Conservation (phyloP, 129 eudicot genomes). For the Arctium minus region DNA sequence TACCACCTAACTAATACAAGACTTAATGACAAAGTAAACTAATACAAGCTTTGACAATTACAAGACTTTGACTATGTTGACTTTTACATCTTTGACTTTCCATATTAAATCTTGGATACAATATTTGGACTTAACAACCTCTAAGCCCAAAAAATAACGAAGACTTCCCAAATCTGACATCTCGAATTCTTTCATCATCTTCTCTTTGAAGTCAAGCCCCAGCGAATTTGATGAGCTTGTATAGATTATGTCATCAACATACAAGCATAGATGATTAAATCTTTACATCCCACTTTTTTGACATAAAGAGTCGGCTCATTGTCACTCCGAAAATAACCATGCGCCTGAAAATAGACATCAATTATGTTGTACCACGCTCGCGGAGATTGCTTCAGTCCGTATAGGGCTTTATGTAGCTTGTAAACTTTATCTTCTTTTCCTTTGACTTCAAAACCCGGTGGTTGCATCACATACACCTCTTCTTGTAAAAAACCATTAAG, state of each 20-base stretch:
- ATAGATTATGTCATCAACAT: neutral
- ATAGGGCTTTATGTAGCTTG: too few relatives aligned
- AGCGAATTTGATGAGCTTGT: neutral
- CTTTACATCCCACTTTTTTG: neutral
- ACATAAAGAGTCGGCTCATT: neutral
- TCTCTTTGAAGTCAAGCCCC: neutral
- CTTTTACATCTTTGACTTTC: too few relatives aligned
- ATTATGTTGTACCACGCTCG: too few relatives aligned
- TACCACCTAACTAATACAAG: too few relatives aligned
- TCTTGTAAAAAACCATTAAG: neutral
- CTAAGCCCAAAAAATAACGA: slow-evolving; percentile 12
- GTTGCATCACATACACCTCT: neutral
- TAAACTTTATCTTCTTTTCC: neutral
- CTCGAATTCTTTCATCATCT: neutral
- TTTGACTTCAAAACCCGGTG: neutral
- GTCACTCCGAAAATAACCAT: neutral
- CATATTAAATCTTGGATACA: too few relatives aligned
- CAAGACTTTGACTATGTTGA: too few relatives aligned
- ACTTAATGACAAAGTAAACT: too few relatives aligned
- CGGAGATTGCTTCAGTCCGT: too few relatives aligned
- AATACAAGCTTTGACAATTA: too few relatives aligned
- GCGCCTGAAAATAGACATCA: neutral
- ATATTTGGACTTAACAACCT: too few relatives aligned
- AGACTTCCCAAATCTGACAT: neutral
- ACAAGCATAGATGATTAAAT: neutral